Base-by-base conservation (phyloP, 192 early-diverging fungal genomes). In the Chytriomyces sp. region DNA sequence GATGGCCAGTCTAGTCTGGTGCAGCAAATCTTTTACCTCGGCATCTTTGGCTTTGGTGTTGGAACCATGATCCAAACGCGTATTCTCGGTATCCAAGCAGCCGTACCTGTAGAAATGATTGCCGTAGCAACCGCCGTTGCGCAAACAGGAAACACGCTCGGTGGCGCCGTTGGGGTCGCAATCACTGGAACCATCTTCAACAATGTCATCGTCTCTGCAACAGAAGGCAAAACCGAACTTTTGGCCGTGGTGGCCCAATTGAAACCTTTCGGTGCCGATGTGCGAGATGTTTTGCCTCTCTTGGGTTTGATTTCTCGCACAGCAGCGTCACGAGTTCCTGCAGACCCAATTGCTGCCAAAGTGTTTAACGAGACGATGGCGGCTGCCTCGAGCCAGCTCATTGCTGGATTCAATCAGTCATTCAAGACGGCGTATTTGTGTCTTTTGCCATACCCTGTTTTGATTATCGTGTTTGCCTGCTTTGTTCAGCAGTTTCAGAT, bases 21-120 rank as follows among this genome's bases (percentile, higher is more conserved):
- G 11, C 26, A 86, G 44, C 90, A 89, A 59, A 88, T 91, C 45
- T 84, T 87, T 10, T 90, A 85, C 67, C 76, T 95, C 67, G 73
- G 94, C 35, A 80, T 95, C 68, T 71, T 89, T 49, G 95, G 94
- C 7, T 59, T 90, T 26, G 95, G 95, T 44, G 84, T 92, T 45
- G 94, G 95, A 53, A 83, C 82, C 45, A 85, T 89, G 61, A 82
- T 95, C 65, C 94, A 94, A 84, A 91, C 90, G 0, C 86, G 89
- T 43, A 86, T 94, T 76, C 80, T 94, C 68, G 92, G 88, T 3
- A 86, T 90, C 5, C 95, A 95, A 72, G 90, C 89, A 0, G 82
- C 87, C 1, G 94, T 95, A 1, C 65, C 82, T 7, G 83, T 86
- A 59, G 76, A 79, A 13, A 86, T 91, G 66, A 90, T 94, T 82